Evolutionary conservation across 306 rosid genomes (phyloP), one percentile per base, ranked within the genome.

Genomic region (Vigna unguiculata): DNA sequence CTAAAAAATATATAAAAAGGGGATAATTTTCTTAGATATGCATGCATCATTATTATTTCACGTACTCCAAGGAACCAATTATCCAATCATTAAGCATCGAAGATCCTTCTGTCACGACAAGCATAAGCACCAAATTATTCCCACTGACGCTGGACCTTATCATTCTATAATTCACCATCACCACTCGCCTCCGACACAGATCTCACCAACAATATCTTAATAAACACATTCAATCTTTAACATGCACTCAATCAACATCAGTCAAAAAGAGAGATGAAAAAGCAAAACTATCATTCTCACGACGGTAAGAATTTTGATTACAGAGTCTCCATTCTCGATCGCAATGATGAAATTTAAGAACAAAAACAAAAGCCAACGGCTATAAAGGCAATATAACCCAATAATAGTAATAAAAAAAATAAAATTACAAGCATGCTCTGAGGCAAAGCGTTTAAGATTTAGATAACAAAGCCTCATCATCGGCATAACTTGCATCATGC

Each of bases 41-140:
- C 5, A 59, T 15, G 6, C 7, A 28, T 58, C 11, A 53, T 20
- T 19, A 19, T 52, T 7, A n/a, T 17, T 52, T 52, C 24, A 52
- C 58, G 19, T 53, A 19, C 59, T 55, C 63, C 86, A 76, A 20
- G 71, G 43, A 32, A 38, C 17, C 75, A 69, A 49, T 47, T 15
- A 47, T 71, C 83, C 61, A 81, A 73, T 65, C 81, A 53, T 30
- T 80, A 84, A 82, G 80, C 78, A 84, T 69, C 41, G 19, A 65
- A 54, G 64, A 76, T 84, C 79, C 82, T 81, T 54, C 78, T 70
- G 83, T 83, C 81, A 86, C 83, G 85, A 86, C 85, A 32, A 79
- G 82, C 88, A 81, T 77, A 48, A 63, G 71, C 78, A 32, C 72
- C 78, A 65, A 41, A 69, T 55, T 41, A 72, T 41, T 49, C n/a